Conservation (phyloP, 2,329 filamentous ascomycete genomes). For the Pyrenochaeta sp. region DNA sequence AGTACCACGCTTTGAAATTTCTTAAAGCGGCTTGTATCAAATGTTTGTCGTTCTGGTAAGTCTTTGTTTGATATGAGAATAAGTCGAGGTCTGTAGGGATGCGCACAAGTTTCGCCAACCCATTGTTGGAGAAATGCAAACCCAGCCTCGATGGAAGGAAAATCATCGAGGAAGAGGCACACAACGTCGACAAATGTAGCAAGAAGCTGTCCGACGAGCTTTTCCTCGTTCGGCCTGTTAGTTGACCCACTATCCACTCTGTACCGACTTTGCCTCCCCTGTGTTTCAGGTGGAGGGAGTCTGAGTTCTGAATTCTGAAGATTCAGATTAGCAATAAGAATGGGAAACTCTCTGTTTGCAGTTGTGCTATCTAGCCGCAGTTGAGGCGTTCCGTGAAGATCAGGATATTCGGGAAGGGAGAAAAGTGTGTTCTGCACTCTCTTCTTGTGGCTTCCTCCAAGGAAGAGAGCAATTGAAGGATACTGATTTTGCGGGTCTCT, state of each 20-base stretch:
- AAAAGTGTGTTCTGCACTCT: conserved; percentile 5
- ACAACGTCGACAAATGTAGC: background rate
- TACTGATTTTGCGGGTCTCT: conserved; percentile 9
- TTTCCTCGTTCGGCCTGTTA: too few relatives aligned
- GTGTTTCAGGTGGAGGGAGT: too few relatives aligned
- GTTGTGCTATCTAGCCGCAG: conserved; percentile 3
- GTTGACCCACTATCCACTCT: too few relatives aligned
- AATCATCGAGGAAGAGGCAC: background rate
- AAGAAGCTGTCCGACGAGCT: background rate
- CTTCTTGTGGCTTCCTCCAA: conserved; percentile 8
- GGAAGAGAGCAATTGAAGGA: conserved; percentile 17
- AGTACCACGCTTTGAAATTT: too few relatives aligned
- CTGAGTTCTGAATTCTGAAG: too few relatives aligned
- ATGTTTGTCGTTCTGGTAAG: too few relatives aligned
- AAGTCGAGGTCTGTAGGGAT: too few relatives aligned
- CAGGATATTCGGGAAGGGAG: background rate
- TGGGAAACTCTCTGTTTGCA: conserved; percentile 1
- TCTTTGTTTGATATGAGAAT: too few relatives aligned
- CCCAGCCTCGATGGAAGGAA: background rate
- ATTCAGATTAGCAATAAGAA: conserved; percentile 2
- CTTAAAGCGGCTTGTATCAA: too few relatives aligned
- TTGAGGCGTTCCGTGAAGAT: background rate
- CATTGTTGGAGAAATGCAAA: background rate
- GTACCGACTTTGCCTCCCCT: background rate
- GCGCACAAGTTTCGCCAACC: background rate